Conservation (phyloP, 2,329 filamentous ascomycete species). For the Fusarium sp. region DNA sequence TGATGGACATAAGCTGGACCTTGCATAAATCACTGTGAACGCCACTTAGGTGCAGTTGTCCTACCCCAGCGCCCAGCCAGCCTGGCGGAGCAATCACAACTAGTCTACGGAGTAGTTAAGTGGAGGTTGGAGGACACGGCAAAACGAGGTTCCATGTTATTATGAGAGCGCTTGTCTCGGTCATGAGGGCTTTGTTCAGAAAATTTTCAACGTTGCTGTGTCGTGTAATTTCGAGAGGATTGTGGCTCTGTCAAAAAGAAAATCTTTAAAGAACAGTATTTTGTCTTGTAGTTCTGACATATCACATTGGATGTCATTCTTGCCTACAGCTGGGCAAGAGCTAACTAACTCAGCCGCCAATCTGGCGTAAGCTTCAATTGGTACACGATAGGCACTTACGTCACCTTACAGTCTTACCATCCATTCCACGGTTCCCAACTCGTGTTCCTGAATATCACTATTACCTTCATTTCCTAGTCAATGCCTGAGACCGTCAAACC, state of each 20-base stretch:
- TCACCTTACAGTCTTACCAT: conserved; percentile 18
- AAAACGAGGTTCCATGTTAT: background rate
- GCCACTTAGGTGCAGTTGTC: conserved; percentile 21
- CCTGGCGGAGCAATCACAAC: background rate
- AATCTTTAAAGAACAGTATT: background rate
- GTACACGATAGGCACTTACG: conserved; percentile 11
- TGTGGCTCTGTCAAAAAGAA: background rate
- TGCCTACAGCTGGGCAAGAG: background rate
- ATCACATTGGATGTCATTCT: conserved; percentile 19
- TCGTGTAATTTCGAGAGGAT: background rate
- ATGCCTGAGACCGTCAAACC: conserved; percentile 6
- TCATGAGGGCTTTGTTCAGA: too few species aligned
- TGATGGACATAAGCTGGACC: background rate
- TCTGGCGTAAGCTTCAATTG: conserved; percentile 3
- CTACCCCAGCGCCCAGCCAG: conserved; percentile 10
- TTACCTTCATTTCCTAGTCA: background rate
- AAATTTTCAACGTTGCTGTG: background rate
- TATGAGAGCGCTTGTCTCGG: background rate
- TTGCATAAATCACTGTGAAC: conserved; percentile 26
- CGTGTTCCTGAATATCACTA: conserved; percentile 12
- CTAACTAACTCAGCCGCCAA: conserved; percentile 12
- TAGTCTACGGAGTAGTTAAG: background rate
- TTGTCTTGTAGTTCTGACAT: background rate
- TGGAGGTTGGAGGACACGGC: background rate
- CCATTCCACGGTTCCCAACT: conserved; percentile 25